phyloP scores from a whole-genome alignment of 768 basidiomycete genomes.

The Hericium coralloides region DNA sequence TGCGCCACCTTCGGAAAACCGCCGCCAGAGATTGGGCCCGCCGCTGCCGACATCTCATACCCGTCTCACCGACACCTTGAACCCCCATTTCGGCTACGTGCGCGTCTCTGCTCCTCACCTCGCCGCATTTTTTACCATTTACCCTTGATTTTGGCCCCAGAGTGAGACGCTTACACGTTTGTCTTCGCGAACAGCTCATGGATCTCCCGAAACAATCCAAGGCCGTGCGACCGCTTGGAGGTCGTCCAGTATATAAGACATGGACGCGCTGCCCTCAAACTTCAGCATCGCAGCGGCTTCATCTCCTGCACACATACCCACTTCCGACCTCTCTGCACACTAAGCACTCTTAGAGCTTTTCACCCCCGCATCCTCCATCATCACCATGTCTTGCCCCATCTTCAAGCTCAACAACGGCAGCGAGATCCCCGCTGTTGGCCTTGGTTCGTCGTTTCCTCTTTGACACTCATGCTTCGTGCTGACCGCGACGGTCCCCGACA shows the following conservation, averaged over 20 bases:
- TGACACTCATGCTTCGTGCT: background rate
- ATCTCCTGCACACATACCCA: background rate
- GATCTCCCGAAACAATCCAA: background rate
- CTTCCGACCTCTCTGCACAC: background rate
- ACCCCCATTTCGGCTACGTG: background rate
- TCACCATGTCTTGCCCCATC: background rate
- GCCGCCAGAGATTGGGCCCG: too few relatives aligned
- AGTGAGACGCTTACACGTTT: background rate
- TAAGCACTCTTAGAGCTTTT: background rate
- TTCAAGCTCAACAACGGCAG: conserved; percentile 2
- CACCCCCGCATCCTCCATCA: background rate
- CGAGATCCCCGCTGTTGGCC: background rate
- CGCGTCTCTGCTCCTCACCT: background rate
- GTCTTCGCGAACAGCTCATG: background rate
- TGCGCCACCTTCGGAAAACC: too few relatives aligned
- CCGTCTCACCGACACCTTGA: too few relatives aligned
- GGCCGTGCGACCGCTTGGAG: background rate
- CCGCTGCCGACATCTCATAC: too few relatives aligned
- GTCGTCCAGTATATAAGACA: background rate
- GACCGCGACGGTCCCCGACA: conserved; percentile 18
- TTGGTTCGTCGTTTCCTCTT: background rate
- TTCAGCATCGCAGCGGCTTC: background rate
- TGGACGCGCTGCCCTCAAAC: background rate
- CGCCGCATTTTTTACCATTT: background rate
- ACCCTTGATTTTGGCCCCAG: background rate